phyloP scores from a whole-genome alignment of 2,329 filamentous ascomycete species.

The Apiospora malaysiana region DNA sequence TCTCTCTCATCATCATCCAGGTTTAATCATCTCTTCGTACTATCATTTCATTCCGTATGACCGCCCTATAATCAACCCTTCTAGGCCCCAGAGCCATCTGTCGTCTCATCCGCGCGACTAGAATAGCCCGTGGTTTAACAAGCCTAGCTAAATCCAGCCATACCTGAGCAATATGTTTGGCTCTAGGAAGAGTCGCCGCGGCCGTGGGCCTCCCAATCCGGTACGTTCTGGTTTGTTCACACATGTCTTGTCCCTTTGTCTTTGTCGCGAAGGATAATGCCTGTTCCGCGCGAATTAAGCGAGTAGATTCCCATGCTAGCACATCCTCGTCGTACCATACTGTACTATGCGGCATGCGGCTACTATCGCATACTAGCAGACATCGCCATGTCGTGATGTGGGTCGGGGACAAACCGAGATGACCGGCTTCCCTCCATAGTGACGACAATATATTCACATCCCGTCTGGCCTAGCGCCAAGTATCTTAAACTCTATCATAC shows the following conservation, averaged over 20 bases:
- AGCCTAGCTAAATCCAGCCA: conserved; percentile 11
- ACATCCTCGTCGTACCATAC: conserved; percentile 5
- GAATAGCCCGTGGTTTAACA: background rate
- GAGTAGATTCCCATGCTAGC: background rate
- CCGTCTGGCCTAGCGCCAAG: background rate
- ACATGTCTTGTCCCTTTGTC: conserved; percentile 24
- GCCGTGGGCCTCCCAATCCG: conserved; percentile 47
- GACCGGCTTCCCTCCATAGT: conserved; percentile 14
- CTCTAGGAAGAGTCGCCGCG: conserved; percentile 51
- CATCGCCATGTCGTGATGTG: conserved; percentile 3
- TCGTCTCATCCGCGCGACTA: conserved; percentile 15
- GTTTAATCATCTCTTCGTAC: background rate
- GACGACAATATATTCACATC: conserved; percentile 18
- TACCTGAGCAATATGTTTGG: conserved; percentile 52
- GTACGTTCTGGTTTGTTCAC: conserved; percentile 47
- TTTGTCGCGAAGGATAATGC: conserved; percentile 5
- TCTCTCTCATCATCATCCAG: background rate
- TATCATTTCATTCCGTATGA: conserved; percentile 15
- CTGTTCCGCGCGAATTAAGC: conserved; percentile 7
- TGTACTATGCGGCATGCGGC: background rate
- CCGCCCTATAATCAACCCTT: background rate
- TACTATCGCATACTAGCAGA: background rate
- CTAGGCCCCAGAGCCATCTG: conserved; percentile 1
- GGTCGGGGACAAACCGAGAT: background rate
- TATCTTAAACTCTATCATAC: conserved; percentile 3